A percentile compares a stretch with the other conserved stretches of the same genome.
These are phyloP conservation scores for Desmodesmus armatus DNA, from an alignment of 139 green algal genomes.

Conservation along the genomic window DNA sequence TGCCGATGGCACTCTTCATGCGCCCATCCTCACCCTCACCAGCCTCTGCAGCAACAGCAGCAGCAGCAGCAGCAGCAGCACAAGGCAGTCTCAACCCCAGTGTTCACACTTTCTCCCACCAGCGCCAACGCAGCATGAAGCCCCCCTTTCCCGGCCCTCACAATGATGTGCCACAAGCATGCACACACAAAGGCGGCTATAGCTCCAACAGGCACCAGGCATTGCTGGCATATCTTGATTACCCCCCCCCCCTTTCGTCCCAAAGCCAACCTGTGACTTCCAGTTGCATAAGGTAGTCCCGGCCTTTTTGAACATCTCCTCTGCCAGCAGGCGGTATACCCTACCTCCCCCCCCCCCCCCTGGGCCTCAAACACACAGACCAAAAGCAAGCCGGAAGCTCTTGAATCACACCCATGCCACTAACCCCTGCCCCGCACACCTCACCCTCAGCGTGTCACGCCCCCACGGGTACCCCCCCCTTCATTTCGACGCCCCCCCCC, in stretches of 20 bases:
- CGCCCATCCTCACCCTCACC: slow-evolving; percentile 98
- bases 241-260: slow-evolving; percentile 90
- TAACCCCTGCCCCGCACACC: slow-evolving; percentile 94
- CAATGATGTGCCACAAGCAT: too few species aligned
- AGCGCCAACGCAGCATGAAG: slow-evolving; percentile 97
- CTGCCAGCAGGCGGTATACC: slow-evolving; percentile 93
- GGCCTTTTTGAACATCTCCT: slow-evolving; percentile 94
- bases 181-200: too few species aligned
- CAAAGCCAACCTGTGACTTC: slow-evolving; percentile 84
- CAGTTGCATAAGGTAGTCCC: slow-evolving; percentile 99
- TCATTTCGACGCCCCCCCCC: too few species aligned
- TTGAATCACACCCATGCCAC: too few species aligned
- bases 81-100: background rate
- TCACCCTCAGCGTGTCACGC: too few species aligned
- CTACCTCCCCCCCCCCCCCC: too few species aligned
- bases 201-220: slow-evolving; percentile 98
- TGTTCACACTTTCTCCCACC: too few species aligned
- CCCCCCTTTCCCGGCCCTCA: too few species aligned
- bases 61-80: background rate
- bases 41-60: slow-evolving; percentile 68
- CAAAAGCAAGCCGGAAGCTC: too few species aligned
- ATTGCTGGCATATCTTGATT: slow-evolving; percentile 95
- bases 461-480: too few species aligned
- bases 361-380: too few species aligned
- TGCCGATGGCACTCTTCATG: slow-evolving; percentile 99